phyloP scores from a whole-genome alignment of 2,329 filamentous ascomycete genomes.

The Trichoderma sp. region DNA sequence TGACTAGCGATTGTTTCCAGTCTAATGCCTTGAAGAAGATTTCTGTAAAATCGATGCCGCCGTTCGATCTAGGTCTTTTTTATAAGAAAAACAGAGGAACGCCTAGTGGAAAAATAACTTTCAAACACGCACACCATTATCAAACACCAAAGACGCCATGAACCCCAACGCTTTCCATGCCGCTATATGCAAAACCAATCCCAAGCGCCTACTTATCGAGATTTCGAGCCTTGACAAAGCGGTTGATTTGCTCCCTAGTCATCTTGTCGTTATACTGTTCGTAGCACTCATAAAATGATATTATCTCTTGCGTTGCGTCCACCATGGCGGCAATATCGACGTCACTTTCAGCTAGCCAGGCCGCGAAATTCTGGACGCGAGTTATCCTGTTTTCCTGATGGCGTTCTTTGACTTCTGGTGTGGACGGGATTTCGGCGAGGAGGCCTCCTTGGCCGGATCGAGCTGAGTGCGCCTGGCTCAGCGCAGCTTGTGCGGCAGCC shows the following conservation, averaged over 20 bases:
- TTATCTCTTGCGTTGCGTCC: slow-evolving; percentile 87
- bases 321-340: slow-evolving; percentile 84
- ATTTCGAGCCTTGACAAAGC: slow-evolving; percentile 60
- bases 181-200: neutral
- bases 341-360: slow-evolving; percentile 83
- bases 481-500: slow-evolving; percentile 52
- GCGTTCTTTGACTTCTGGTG: slow-evolving; percentile 47
- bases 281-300: slow-evolving; percentile 78
- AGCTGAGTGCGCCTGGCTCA: slow-evolving; percentile 49
- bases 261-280: slow-evolving; percentile 64
- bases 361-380: slow-evolving; percentile 66
- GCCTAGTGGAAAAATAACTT: neutral
- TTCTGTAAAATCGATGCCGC: neutral
- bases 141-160: neutral
- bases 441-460: slow-evolving; percentile 32
- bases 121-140: neutral
- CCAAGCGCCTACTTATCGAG: slow-evolving; percentile 51
- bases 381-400: slow-evolving; percentile 59
- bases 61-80: neutral
- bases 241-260: slow-evolving; percentile 58
- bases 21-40: neutral
- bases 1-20: neutral
- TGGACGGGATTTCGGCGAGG: slow-evolving; percentile 19
- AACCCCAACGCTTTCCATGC: neutral
- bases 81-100: neutral